These are phyloP conservation scores for Ogataea glucozyma DNA, from an alignment of 805 yeast species.

Conservation along the genomic window DNA sequence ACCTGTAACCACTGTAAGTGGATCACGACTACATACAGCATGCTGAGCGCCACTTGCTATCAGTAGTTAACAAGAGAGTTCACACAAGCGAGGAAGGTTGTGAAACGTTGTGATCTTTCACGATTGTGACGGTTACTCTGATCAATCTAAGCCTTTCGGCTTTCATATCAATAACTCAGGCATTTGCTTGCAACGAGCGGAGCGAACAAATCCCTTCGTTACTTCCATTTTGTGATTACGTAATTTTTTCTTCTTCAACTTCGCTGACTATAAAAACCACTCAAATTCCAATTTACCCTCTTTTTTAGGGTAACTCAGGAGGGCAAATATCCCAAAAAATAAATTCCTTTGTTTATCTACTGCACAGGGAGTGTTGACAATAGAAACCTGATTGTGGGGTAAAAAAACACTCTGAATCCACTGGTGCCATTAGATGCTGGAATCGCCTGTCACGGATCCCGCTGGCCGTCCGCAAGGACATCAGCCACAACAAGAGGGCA, in stretches of 20 bases:
- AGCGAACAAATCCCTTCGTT: background rate
- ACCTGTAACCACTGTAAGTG: too few relatives aligned
- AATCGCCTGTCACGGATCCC: conserved; percentile 3
- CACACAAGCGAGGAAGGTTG: too few relatives aligned
- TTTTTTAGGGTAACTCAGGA: conserved; percentile 24
- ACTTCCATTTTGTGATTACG: background rate
- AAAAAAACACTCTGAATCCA: background rate
- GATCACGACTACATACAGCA: too few relatives aligned
- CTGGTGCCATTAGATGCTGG: conserved; percentile 1
- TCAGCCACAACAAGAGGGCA: conserved; percentile 3
- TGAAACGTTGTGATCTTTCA: too few relatives aligned
- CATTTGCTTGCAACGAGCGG: too few relatives aligned
- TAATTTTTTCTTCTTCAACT: conserved; percentile 10
- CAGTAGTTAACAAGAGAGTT: too few relatives aligned
- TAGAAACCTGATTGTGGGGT: conserved; percentile 6
- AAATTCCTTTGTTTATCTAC: background rate
- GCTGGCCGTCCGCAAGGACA: conserved; percentile 6
- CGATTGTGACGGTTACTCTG: too few relatives aligned
- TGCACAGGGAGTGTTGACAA: conserved; percentile 2
- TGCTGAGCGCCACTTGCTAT: too few relatives aligned
- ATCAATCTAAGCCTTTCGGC: too few relatives aligned
- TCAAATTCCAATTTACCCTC: conserved; percentile 14
- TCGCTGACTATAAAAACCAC: conserved; percentile 1
- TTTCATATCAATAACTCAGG: too few relatives aligned
- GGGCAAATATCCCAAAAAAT: background rate